Conservation (phyloP, 192 early-diverging fungal species). For the Linnemannia zychae region DNA sequence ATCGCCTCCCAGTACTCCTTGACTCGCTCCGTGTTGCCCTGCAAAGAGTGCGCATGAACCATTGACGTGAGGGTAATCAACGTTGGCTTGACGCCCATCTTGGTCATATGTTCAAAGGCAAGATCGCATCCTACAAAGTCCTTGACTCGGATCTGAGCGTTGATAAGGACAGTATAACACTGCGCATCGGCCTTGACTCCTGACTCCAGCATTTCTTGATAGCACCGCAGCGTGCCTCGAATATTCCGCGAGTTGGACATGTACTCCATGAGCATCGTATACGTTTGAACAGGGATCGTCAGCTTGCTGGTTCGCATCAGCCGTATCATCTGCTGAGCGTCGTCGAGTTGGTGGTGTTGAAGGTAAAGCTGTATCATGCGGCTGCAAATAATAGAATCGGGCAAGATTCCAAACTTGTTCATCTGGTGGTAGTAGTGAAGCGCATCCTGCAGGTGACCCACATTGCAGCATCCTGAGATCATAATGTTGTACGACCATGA, state of each 20-base stretch:
- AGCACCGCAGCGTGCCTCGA: constrained; percentile 31
- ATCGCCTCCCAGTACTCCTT: constrained; percentile 45
- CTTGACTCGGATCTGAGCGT: constrained; percentile 35
- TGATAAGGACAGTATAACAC: constrained; percentile 48
- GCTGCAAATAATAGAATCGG: constrained; percentile 30
- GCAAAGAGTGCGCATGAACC: constrained; percentile 31
- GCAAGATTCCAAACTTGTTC: constrained; percentile 33
- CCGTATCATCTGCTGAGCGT: constrained; percentile 41
- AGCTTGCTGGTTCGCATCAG: constrained; percentile 30
- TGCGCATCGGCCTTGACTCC: constrained; percentile 40
- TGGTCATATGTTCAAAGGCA: constrained; percentile 28
- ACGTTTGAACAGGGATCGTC: constrained; percentile 45
- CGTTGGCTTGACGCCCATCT: constrained; percentile 23
- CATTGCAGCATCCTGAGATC: constrained; percentile 45
- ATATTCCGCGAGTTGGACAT: constrained; percentile 21
- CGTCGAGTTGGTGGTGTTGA: constrained; percentile 41
- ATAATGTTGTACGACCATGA: constrained; percentile 49
- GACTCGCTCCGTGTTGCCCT: constrained; percentile 25
- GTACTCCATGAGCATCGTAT: constrained; percentile 49
- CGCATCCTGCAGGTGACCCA: constrained; percentile 24
- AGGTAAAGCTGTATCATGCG: constrained; percentile 47
- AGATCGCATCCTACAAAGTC: constrained; percentile 21
- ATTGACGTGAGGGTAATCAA: constrained; percentile 32
- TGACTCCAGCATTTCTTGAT: constrained; percentile 48
- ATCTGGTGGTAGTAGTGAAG: constrained; percentile 48